Base-by-base conservation (phyloP, 1,139 yeast genomes). In the Geotrichum siamense region DNA sequence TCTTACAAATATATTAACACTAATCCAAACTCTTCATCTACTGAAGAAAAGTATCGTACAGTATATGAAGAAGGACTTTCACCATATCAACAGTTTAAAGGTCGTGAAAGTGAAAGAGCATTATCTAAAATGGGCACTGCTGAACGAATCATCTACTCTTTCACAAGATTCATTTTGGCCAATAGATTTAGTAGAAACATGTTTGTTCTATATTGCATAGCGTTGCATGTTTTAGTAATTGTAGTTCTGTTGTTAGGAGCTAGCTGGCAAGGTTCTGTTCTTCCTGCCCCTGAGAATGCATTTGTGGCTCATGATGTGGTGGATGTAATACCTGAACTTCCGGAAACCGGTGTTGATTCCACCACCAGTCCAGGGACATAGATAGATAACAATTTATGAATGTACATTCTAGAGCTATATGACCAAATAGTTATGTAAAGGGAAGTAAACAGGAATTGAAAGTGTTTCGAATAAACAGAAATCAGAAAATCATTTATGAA, bases 41-140 rank as follows among this genome's bases (percentile, higher is more conserved):
- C 79, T 43, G 76, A 81, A 44, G 83, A 80, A 44, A 70, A 72
- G 45, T 79, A 80, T 57, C 75, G 75, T 41, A 69, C 72, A 33
- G 74, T 67, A 38, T 89, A 87, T 63, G 96, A 87, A 56, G 81
- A 79, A 42, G 82, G 79, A 44, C 67, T 85, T 42, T 89, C 86
- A 55, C 95, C 95, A 22, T 77, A 84, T 53, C 93, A 84, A 54
- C 85, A 79, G 56, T 85, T 89, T 64, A 75, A 94, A 55, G 74
- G 80, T 39, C 68, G 77, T 50, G 96, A 87, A 60, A 77, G 82
- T 39, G 89, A 82, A 55, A 69, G 95, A 50, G 82, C 85, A 41
- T 73, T 75, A 45, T 78, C 87, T 6, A 72, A 76, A 47, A 70
- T 87, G 60, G 79, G 91, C 1, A 85, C 94, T 2, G 58, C 83